Conservation (phyloP, 1,139 yeast genomes). For the Yueomyces sp. region DNA sequence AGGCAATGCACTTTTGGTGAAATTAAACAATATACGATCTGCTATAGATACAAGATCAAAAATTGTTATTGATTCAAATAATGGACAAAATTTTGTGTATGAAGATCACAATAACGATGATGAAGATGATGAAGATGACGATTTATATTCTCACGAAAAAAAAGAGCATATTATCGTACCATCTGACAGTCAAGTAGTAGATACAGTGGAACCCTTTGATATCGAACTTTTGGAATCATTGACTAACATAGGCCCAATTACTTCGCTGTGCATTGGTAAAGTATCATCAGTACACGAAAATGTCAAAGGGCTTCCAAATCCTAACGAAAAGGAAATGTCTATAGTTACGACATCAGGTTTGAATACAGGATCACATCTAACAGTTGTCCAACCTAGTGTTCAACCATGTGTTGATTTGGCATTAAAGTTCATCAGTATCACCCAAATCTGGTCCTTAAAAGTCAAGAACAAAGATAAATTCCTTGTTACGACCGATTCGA, state of each 20-base stretch:
- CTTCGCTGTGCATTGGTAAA: conserved; percentile 56
- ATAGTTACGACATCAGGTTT: conserved; percentile 64
- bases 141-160: conserved; percentile 14
- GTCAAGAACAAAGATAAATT: conserved; percentile 36
- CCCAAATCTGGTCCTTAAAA: conserved; percentile 58
- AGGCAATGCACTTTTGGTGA: conserved; percentile 20
- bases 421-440: conserved; percentile 61
- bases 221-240: conserved; percentile 42
- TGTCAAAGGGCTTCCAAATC: conserved; percentile 53
- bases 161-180: neutral
- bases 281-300: conserved; percentile 41
- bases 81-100: conserved; percentile 1
- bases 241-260: conserved; percentile 61
- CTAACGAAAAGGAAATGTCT: conserved; percentile 51
- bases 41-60: conserved; percentile 14
- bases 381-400: conserved; percentile 49
- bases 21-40: conserved; percentile 20
- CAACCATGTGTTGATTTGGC: conserved; percentile 59
- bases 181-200: conserved; percentile 25
- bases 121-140: conserved; percentile 20
- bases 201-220: conserved; percentile 23
- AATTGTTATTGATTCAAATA: neutral
- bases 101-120: conserved; percentile 4
- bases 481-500: conserved; percentile 62
- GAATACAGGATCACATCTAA: conserved; percentile 41